Percentiles rank a stretch among this genome's conserved stretches.
These are phyloP conservation scores for Candida sphagnicola DNA, from an alignment of 805 yeast species.

Conservation along the genomic window DNA sequence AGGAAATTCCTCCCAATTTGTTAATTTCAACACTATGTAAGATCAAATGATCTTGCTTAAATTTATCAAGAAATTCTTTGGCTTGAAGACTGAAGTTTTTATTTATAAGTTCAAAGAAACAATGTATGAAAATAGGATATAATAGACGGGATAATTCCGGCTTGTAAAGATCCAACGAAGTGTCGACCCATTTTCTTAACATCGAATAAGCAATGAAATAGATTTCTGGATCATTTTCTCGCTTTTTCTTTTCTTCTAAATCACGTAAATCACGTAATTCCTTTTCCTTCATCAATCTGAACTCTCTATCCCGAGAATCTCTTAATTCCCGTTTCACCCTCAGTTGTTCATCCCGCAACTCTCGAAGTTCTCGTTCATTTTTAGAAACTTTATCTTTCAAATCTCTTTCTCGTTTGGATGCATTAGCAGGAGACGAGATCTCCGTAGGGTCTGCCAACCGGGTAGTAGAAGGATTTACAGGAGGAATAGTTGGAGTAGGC, in stretches of 20 bases:
- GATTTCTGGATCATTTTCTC: conserved; percentile 60
- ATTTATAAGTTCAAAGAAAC: conserved; percentile 72
- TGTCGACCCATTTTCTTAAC: conserved; percentile 83
- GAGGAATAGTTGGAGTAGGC: conserved; percentile 47
- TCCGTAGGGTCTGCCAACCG: conserved; percentile 32
- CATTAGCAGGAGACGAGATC: conserved; percentile 10
- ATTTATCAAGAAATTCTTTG: conserved; percentile 70
- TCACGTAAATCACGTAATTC: conserved; percentile 35
- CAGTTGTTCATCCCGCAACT: conserved; percentile 29
- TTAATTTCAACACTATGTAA: conserved; percentile 77
- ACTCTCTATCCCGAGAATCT: conserved; percentile 36
- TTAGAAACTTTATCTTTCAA: conserved; percentile 22
- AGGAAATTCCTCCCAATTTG: conserved; percentile 66
- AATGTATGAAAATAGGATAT: conserved; percentile 91
- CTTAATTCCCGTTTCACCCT: conserved; percentile 35
- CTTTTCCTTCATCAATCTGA: conserved; percentile 33
- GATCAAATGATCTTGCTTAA: conserved; percentile 65
- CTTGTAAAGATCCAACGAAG: conserved; percentile 85
- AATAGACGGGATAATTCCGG: conserved; percentile 80
- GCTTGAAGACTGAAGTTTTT: conserved; percentile 61
- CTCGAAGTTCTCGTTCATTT: conserved; percentile 31
- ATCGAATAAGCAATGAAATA: conserved; percentile 79
- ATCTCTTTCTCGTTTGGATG: conserved; percentile 21
- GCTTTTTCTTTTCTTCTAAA: conserved; percentile 40
- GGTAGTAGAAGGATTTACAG: conserved; percentile 44